Evolutionary conservation across 1,139 yeast genomes (phyloP).

Genomic region (Eremothecium gossypii): DNA sequence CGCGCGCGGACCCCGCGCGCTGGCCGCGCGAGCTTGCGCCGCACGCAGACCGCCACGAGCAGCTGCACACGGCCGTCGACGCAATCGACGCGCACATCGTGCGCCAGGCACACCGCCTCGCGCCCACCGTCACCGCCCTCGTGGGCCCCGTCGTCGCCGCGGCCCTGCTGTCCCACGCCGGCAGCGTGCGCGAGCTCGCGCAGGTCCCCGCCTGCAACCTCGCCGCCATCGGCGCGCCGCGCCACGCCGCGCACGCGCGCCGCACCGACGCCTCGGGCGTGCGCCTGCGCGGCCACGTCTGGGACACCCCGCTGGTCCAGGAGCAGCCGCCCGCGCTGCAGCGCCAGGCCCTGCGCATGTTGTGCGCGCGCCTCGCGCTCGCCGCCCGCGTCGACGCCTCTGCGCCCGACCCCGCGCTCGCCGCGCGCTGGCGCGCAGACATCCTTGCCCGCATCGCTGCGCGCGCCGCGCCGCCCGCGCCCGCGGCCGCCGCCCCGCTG

Average conservation of each 20-base stretch:
- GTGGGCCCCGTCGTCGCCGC: slow-evolving; percentile 71
- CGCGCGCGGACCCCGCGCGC: slow-evolving; percentile 12
- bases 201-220: slow-evolving; percentile 76
- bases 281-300: slow-evolving; percentile 59
- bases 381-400: slow-evolving; percentile 76
- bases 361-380: slow-evolving; percentile 69
- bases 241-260: slow-evolving; percentile 36
- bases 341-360: slow-evolving; percentile 65
- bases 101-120: slow-evolving; percentile 41
- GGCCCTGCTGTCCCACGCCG: slow-evolving; percentile 58
- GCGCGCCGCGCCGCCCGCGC: slow-evolving; percentile 69
- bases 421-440: slow-evolving; percentile 50
- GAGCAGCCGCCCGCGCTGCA: slow-evolving; percentile 46
- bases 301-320: slow-evolving; percentile 44
- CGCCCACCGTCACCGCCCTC: slow-evolving; percentile 72
- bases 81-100: slow-evolving; percentile 49
- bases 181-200: slow-evolving; percentile 64
- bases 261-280: slow-evolving; percentile 39
- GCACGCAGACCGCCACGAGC: slow-evolving; percentile 42
- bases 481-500: slow-evolving; percentile 59
- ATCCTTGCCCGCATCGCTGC: slow-evolving; percentile 58
- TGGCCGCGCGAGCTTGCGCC: slow-evolving; percentile 37
- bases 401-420: slow-evolving; percentile 39
- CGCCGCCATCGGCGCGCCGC: slow-evolving; percentile 63
- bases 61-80: slow-evolving; percentile 37